These are phyloP conservation scores for Pseudofabraea citricarpa DNA, from an alignment of 2,329 filamentous ascomycete genomes.

Conservation along the genomic window DNA sequence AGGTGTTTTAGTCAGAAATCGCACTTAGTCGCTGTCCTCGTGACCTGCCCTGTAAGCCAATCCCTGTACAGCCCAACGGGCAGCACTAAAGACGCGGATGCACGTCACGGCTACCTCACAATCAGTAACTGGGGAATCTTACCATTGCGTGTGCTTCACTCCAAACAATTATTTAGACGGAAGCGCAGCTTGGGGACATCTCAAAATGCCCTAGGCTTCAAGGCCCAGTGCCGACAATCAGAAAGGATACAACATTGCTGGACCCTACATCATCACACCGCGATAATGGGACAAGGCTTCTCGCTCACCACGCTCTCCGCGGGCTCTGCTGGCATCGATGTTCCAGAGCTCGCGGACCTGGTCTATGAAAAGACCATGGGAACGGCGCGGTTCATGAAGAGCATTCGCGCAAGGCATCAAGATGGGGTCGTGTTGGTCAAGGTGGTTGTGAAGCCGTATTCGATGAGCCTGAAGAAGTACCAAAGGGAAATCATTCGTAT, in stretches of 20 bases:
- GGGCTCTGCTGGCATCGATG: slow-evolving; percentile 88
- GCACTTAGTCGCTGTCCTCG: too few species aligned
- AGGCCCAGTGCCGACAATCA: too few species aligned
- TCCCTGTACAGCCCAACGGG: too few species aligned
- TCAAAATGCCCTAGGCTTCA: slow-evolving; percentile 15
- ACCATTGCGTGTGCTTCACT: too few species aligned
- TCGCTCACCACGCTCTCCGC: slow-evolving; percentile 88
- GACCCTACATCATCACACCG: slow-evolving; percentile 7
- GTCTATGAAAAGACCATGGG: slow-evolving; percentile 91
- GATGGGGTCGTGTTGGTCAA: slow-evolving; percentile 93
- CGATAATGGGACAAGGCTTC: slow-evolving; percentile 89
- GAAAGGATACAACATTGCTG: too few species aligned
- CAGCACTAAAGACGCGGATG: too few species aligned
- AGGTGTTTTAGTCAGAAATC: too few species aligned
- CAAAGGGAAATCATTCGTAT: slow-evolving; percentile 70
- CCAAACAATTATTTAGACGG: too few species aligned
- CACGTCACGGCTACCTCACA: too few species aligned
- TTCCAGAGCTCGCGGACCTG: slow-evolving; percentile 85
- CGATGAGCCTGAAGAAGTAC: slow-evolving; percentile 76
- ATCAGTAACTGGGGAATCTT: background rate
- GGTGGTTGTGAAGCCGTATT: slow-evolving; percentile 88
- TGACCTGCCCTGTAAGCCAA: too few species aligned
- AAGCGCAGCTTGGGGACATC: slow-evolving; percentile 19
- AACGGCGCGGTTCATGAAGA: slow-evolving; percentile 93
- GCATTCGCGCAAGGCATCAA: slow-evolving; percentile 82